Evolutionary conservation across 2,329 filamentous ascomycete genomes (phyloP).

Genomic region (Pseudogymnoascus verrucosus): DNA sequence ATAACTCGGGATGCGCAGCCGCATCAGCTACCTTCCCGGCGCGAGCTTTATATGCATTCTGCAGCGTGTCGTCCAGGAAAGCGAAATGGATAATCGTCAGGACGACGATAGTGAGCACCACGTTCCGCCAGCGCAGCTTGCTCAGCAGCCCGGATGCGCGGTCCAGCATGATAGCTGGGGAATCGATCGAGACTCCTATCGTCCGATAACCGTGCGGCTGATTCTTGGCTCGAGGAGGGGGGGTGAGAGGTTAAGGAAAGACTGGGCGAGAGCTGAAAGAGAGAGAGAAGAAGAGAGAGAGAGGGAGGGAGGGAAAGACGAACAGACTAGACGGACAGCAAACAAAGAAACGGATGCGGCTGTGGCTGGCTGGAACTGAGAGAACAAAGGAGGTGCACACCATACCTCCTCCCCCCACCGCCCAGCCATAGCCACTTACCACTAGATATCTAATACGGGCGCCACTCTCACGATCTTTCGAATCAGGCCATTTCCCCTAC

Average conservation of each 20-base stretch:
- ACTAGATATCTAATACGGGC: background rate
- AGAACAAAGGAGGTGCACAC: background rate
- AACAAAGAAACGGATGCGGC: background rate
- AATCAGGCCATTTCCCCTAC: background rate
- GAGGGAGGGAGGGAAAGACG: background rate
- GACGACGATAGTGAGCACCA: background rate
- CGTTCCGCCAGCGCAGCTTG: constrained; percentile 1
- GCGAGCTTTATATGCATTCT: background rate
- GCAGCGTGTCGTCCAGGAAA: background rate
- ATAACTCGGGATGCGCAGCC: background rate
- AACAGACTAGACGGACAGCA: background rate
- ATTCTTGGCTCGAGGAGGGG: background rate
- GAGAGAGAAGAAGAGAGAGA: background rate
- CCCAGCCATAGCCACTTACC: background rate
- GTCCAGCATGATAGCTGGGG: background rate
- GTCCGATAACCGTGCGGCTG: background rate
- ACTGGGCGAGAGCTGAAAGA: background rate
- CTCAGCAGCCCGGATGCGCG: background rate
- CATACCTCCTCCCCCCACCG: background rate
- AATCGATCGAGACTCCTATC: background rate
- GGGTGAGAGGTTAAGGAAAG: background rate
- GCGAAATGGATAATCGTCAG: background rate
- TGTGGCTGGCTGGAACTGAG: background rate
- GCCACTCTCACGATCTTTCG: background rate
- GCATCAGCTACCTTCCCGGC: background rate